Percentiles rank a stretch among this genome's conserved stretches.
These are phyloP conservation scores for Aspergillus vadensis DNA, from an alignment of 2,329 filamentous ascomycete genomes.

Conservation along the genomic window DNA sequence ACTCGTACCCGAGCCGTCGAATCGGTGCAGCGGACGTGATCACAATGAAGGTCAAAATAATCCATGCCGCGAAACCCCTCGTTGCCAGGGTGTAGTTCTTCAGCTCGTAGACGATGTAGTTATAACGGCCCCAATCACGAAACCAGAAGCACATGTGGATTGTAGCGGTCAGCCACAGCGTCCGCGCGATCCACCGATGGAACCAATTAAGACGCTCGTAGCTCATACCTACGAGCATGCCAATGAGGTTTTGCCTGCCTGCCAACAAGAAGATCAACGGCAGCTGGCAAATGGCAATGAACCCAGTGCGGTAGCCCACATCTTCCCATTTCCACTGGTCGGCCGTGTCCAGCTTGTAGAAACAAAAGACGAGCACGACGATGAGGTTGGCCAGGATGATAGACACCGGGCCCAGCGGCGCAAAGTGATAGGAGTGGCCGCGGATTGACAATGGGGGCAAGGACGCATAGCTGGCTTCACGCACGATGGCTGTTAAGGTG, in stretches of 20 bases:
- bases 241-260: constrained; percentile 58
- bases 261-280: constrained; percentile 59
- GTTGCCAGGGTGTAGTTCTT: constrained; percentile 52
- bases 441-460: constrained; percentile 40
- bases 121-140: constrained; percentile 53
- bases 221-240: constrained; percentile 49
- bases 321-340: constrained; percentile 56
- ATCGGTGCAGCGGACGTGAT: constrained; percentile 54
- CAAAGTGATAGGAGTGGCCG: constrained; percentile 37
- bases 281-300: constrained; percentile 55
- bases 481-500: constrained; percentile 55
- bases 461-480: constrained; percentile 55
- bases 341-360: constrained; percentile 56
- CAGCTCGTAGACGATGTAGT: constrained; percentile 54
- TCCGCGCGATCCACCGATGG: constrained; percentile 55
- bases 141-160: constrained; percentile 60
- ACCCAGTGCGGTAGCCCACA: constrained; percentile 59
- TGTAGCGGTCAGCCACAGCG: constrained; percentile 55
- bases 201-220: constrained; percentile 57
- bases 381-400: constrained; percentile 49
- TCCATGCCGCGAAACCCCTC: constrained; percentile 56
- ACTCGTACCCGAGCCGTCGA: constrained; percentile 53
- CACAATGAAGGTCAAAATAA: constrained; percentile 54
- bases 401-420: constrained; percentile 42
- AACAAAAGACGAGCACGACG: constrained; percentile 56